Evolutionary conservation across 2,329 filamentous ascomycete genomes (phyloP), one percentile per base, ranked within the genome.

Genomic region (Trichoderma sp.): DNA sequence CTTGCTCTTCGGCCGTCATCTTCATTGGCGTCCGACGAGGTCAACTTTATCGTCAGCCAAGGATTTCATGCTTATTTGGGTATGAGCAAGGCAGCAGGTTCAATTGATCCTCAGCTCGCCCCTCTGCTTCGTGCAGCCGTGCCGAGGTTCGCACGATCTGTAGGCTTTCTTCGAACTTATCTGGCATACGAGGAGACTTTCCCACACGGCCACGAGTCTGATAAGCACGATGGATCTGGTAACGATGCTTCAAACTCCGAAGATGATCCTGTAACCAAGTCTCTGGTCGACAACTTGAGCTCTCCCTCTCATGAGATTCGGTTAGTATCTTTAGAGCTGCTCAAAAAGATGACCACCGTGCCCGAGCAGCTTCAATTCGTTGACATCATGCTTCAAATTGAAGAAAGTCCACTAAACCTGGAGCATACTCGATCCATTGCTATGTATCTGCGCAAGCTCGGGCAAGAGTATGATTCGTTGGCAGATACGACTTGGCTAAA

Each of bases 361-460:
- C 68, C 74, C 5, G 76, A 76, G n/a, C 71, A 73, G 5, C 67
- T 71, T 2, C 74, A 76, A 24, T 74, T 74, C 33, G 65, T 81
- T 21, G 76, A 80, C 3, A 77, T 89, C 7, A 95, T 97, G 81
- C 85, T 94, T 19, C 87, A 93, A 71, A 89, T 94, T 19, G 94
- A 98, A 78, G 87, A 93, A 71, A 92, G 90, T 6, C 89, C 92
- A 0, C 81, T 97, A n/a, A 88, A 87, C 58, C 83, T 97, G 4
- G 88, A 94, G 68, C 93, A 91, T 61, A 87, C 89, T 62, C 88
- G 96, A 68, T 88, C 88, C 21, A 88, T 97, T 40, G 91, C 92
- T 2, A 96, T 97, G 87, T 89, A 95, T 71, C 86, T 97, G 66
- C 91, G 95, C 58, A 94, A 93, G 75, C 85, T 97, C 55, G 84